phyloP scores from a whole-genome alignment of 2,329 filamentous ascomycete genomes.

The Myotisia sp. region DNA sequence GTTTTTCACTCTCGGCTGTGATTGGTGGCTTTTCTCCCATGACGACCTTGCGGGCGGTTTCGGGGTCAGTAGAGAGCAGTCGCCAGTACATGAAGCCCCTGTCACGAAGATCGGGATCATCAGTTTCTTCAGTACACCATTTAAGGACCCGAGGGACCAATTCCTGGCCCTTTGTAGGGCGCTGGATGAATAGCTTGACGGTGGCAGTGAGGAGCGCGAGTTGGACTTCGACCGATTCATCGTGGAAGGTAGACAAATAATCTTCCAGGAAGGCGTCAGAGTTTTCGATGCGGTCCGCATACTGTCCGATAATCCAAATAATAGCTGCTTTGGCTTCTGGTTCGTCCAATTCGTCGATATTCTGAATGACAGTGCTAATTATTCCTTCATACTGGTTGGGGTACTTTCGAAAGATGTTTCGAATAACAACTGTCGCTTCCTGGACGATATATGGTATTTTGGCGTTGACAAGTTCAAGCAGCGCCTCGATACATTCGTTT shows the following conservation, averaged over 20 bases:
- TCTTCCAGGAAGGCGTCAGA: conserved; percentile 87
- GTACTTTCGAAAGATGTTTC: conserved; percentile 98
- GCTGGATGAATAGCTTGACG: conserved; percentile 94
- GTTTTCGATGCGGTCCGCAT: conserved; percentile 94
- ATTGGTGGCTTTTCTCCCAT: conserved; percentile 97
- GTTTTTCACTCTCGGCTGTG: conserved; percentile 85
- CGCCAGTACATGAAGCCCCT: conserved; percentile 99
- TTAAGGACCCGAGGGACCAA: conserved; percentile 90
- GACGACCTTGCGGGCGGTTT: conserved; percentile 70
- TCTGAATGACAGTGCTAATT: conserved; percentile 87
- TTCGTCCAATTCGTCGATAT: conserved; percentile 90
- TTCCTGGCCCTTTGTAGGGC: conserved; percentile 85
- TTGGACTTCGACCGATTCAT: conserved; percentile 92
- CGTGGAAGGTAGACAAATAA: conserved; percentile 83
- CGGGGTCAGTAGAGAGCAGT: conserved; percentile 79
- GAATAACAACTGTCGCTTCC: conserved; percentile 95
- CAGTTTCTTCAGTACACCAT: conserved; percentile 98
- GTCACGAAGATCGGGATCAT: conserved; percentile 91
- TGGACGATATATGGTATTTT: conserved; percentile 98
- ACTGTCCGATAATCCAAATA: conserved; percentile 99
- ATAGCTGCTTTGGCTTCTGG: conserved; percentile 96
- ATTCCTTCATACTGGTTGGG: conserved; percentile 98
- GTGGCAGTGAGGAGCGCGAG: conserved; percentile 87
- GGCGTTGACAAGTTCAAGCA: conserved; percentile 88
- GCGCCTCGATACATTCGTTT: conserved; percentile 75